Percentiles rank a stretch among this genome's conserved stretches.
phyloP scores from a whole-genome alignment of 371 early-diverging fungal genomes.

The Mortierella polycephala region DNA sequence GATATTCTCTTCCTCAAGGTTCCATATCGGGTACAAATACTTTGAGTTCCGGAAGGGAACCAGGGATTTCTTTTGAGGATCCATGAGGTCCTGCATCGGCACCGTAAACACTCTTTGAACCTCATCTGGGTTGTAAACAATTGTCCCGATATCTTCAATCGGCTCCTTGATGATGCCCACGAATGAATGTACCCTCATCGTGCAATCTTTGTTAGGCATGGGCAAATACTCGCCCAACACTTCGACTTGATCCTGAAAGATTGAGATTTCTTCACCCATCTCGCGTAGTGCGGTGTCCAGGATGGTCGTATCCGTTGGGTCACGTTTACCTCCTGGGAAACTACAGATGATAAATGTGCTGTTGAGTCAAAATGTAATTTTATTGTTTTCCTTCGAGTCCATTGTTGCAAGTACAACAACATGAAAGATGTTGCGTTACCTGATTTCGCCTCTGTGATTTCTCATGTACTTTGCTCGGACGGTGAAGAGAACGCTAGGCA shows the following conservation, averaged over 20 bases:
- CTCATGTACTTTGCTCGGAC: constrained; percentile 76
- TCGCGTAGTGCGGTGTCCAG: constrained; percentile 84
- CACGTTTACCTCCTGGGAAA: constrained; percentile 85
- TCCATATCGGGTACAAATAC: constrained; percentile 68
- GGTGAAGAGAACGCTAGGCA: constrained; percentile 84
- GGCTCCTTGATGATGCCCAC: constrained; percentile 69
- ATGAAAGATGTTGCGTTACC: constrained; percentile 37
- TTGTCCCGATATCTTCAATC: constrained; percentile 44
- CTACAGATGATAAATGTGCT: constrained; percentile 5
- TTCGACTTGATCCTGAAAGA: constrained; percentile 60
- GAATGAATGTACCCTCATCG: constrained; percentile 79
- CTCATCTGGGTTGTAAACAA: constrained; percentile 73
- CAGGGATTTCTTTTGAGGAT: constrained; percentile 56
- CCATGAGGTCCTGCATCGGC: constrained; percentile 73
- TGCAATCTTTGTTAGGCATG: constrained; percentile 71
- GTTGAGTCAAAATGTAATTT: neutral
- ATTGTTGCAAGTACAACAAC: too few species aligned
- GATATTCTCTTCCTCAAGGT: constrained; percentile 59
- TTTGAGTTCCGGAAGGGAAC: constrained; percentile 67
- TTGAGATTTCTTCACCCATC: constrained; percentile 85
- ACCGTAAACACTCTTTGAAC: constrained; percentile 78
- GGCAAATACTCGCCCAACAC: constrained; percentile 75
- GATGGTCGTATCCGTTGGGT: constrained; percentile 64
- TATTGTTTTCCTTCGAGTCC: neutral
- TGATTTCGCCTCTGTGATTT: constrained; percentile 84